These are phyloP conservation scores for Chaetoceros muelleri DNA, from an alignment of 108 stramenopile genomes.

Conservation along the genomic window DNA sequence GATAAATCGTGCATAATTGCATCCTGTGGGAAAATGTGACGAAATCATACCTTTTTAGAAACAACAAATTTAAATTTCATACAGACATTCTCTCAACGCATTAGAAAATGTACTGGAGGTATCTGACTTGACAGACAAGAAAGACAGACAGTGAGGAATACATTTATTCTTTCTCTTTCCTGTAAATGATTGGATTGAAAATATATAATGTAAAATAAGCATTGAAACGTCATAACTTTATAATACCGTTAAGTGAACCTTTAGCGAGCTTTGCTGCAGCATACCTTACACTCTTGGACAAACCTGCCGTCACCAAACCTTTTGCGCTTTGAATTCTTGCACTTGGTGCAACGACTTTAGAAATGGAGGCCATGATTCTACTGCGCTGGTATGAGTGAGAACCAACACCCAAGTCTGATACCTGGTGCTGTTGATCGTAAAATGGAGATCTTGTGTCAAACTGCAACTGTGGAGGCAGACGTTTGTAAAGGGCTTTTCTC, in stretches of 20 bases:
- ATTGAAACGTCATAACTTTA: no score
- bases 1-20: no score
- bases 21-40: no score
- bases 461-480: conserved; percentile 12
- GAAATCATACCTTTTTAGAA: no score
- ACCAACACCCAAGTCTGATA: not conserved
- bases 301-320: conserved; percentile 63
- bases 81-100: no score
- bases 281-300: conserved; percentile 47
- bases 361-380: conserved; percentile 16
- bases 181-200: no score
- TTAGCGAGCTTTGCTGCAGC: conserved; percentile 71
- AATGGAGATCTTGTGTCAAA: not conserved
- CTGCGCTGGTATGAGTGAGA: not conserved
- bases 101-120: no score
- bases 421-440: not conserved
- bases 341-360: conserved; percentile 50
- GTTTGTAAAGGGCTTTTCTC: conserved; percentile 12
- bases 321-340: conserved; percentile 71
- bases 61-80: no score
- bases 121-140: no score
- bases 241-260: conserved; percentile 14
- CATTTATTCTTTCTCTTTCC: no score
- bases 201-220: no score
- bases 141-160: no score